Conservation (phyloP, 2,329 filamentous ascomycete species). For the Didymosphaeria variabile region DNA sequence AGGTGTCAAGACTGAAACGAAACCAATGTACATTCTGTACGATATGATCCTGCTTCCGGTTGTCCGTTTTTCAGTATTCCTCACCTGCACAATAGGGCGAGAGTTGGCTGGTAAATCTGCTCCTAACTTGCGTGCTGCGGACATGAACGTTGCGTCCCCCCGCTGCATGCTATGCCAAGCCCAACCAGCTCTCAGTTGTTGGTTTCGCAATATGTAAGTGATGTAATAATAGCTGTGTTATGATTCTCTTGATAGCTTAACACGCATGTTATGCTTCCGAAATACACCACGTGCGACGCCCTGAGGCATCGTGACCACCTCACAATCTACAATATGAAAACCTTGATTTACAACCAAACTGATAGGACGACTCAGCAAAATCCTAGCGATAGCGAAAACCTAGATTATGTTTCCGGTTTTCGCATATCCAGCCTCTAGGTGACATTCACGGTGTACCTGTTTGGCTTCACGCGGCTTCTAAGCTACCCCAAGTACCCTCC, state of each 20-base stretch:
- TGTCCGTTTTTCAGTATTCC: not conserved
- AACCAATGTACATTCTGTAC: not conserved
- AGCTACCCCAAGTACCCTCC: constrained; percentile 6
- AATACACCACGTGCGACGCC: constrained; percentile 8
- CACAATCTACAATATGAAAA: constrained; percentile 12
- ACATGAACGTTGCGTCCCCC: not conserved
- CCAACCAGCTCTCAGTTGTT: not conserved
- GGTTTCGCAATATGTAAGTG: constrained; percentile 22
- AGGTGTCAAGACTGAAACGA: not conserved
- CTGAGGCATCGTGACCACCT: constrained; percentile 11
- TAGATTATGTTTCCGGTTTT: not conserved
- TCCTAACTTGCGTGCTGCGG: not conserved
- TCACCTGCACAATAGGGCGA: not conserved
- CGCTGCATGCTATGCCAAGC: constrained; percentile 11
- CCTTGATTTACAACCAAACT: constrained; percentile 10
- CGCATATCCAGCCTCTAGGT: not conserved
- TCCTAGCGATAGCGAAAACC: not conserved
- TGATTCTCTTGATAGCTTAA: constrained; percentile 13
- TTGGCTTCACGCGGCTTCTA: not conserved
- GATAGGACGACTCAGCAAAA: constrained; percentile 3
- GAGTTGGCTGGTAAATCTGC: not conserved
- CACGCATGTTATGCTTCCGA: constrained; percentile 15
- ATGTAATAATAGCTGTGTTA: constrained; percentile 21
- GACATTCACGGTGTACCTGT: not conserved
- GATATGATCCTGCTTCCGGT: not conserved